Base-by-base conservation (phyloP, 129 eudicot species). In the Arctium lappa region DNA sequence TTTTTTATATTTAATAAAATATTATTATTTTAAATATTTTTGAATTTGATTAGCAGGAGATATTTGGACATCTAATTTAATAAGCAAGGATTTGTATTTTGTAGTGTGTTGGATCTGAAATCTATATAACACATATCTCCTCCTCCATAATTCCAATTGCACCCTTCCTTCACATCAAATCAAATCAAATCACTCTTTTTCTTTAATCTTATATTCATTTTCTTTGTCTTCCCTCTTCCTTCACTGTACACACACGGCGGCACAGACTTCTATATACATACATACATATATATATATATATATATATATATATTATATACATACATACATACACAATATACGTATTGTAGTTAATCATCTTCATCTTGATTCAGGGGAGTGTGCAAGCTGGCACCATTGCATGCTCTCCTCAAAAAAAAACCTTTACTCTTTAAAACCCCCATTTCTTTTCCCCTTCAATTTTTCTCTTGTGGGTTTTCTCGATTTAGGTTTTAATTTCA, bases 361-460 rank as follows among this genome's bases (percentile, higher is more conserved):
- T 79, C 80, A 75, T 1, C 78, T 83, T 65, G 60, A 71, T 74
- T 71, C 84, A 75, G 91, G 86, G 81, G 88, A 87, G 90, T 81
- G 81, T 87, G 91, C 90, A 88, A 88, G 88, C 87, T 89, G 88
- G 80, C 91, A 88, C 85, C 92, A 86, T 75, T 92, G 93, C 92
- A 86, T 88, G 89, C 88, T 88, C 86, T 82, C 84, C 87, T 79
- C 15, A 40, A 69, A 16, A 15, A 27, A 79, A 22, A 36, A 40
- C 69, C 74, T 78, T 82, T 77, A 68, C 83, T 30, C 75, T 18
- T 56, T 38, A 75, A 76, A 65, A 18, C 87, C 87, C 87, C n/a
- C 60, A 79, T 71, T 78, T 72, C 22, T 73, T 84, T 72, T 81
- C 27, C 73, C 42, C 53, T 68, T 6, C 9, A 10, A 50, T 85